Percentiles rank a stretch among this genome's conserved stretches.
Conservation (phyloP, 495 filamentous ascomycete species). For the Penicillium subrubescens region DNA sequence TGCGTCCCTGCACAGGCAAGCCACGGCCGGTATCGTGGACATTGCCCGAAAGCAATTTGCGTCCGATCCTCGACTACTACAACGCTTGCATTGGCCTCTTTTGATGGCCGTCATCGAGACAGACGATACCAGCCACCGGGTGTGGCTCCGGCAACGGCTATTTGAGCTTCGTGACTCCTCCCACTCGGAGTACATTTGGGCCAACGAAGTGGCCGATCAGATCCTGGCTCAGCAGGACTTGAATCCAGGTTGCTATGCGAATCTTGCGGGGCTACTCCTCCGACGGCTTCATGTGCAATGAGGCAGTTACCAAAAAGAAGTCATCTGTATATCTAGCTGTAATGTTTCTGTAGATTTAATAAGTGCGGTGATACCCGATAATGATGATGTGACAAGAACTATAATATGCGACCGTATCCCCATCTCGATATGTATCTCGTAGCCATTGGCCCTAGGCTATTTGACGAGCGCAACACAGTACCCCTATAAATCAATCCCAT, state of each 20-base stretch:
- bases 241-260: conserved; percentile 29
- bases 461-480: too few relatives aligned
- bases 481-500: too few relatives aligned
- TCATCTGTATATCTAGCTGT: conserved; percentile 23
- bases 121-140: conserved; percentile 35
- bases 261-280: conserved; percentile 38
- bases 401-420: neutral
- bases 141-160: conserved; percentile 44
- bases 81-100: conserved; percentile 49
- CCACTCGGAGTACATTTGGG: conserved; percentile 40
- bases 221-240: conserved; percentile 36
- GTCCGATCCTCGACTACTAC: conserved; percentile 36
- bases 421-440: neutral
- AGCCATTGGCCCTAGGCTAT: too few relatives aligned
- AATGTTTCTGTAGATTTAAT: conserved; percentile 18
- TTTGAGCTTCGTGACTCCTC: conserved; percentile 31
- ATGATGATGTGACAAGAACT: neutral
- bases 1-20: conserved; percentile 34
- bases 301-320: neutral
- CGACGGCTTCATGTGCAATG: conserved; percentile 26
- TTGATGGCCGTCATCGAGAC: conserved; percentile 51
- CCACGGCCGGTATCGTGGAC: conserved; percentile 38
- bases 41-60: conserved; percentile 42
- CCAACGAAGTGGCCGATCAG: conserved; percentile 37
- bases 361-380: neutral